Percentiles rank a stretch among this genome's conserved stretches.
phyloP scores from a whole-genome alignment of 306 rosid genomes.

The Lathyrus oleraceus region DNA sequence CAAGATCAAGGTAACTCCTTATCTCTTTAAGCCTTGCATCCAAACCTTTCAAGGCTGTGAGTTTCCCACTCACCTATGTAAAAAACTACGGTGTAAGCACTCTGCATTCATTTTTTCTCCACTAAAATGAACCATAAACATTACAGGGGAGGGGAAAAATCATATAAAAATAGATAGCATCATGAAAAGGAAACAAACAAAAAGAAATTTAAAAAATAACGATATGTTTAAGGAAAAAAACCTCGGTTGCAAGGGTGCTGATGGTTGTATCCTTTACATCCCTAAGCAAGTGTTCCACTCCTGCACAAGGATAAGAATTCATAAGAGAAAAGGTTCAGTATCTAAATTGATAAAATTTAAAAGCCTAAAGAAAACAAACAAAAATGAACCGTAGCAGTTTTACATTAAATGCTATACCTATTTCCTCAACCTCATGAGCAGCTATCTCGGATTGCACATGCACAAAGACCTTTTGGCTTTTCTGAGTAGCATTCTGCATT shows the following conservation, averaged over 20 bases:
- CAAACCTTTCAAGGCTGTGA: constrained; percentile 90
- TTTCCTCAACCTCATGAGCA: constrained; percentile 92
- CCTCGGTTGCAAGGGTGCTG: constrained; percentile 92
- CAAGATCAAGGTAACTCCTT: constrained; percentile 83
- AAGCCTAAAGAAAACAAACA: not conserved
- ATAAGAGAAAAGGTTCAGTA: not conserved
- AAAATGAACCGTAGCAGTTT: constrained; percentile 1
- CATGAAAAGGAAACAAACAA: not conserved
- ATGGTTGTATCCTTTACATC: constrained; percentile 64
- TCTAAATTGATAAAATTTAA: constrained; percentile 11
- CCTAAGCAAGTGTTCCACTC: constrained; percentile 85
- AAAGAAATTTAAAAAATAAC: constrained; percentile 14
- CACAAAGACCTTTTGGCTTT: constrained; percentile 86
- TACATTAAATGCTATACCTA: constrained; percentile 54
- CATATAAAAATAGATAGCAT: not conserved
- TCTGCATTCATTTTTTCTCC: constrained; percentile 1
- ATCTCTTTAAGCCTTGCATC: constrained; percentile 86
- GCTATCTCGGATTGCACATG: constrained; percentile 89
- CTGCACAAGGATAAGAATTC: constrained; percentile 43
- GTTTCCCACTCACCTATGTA: constrained; percentile 80
- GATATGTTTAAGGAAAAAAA: constrained; percentile 7
- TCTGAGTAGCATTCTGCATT: constrained; percentile 85
- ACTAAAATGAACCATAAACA: constrained; percentile 22
- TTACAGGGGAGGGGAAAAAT: not conserved
- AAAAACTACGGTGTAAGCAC: constrained; percentile 15